Base-by-base conservation (phyloP, 805 yeast species). In the Schwanniomyces polymorphus region DNA sequence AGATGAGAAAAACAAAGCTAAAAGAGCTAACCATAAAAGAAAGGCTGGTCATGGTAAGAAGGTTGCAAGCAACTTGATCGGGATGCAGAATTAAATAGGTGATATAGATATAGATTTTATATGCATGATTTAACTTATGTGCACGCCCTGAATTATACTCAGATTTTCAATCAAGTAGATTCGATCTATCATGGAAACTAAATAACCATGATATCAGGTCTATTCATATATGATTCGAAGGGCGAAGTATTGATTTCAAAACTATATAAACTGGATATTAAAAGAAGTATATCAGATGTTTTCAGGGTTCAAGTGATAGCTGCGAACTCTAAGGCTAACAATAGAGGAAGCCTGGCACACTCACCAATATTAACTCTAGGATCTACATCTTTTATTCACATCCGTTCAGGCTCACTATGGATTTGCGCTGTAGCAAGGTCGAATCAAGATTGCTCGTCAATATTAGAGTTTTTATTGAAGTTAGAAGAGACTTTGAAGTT, bases 291-390 rank as follows among this genome's bases (percentile, higher is more conserved):
- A 17, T 75, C 94, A 14, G 97, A 91, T 56, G 88, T 91, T 27
- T 92, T 92, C 60, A 79, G 97, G n/a, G 85, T 91, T 45, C 97
- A 92, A 61, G 97, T 92, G 25, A 89, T 92, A 37, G 75, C 88
- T 44, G 79, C 85, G 47, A 73, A 45, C 28, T 45, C 60, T 27
- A 59, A 61, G 38, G 44, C 23, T 43, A 47, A 46, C 23, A 33
- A 58, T 38, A 42, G 55, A 41, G 58, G 56, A 23, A 48, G 47
- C 46, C 67, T 64, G 38, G 61, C 58, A 41, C 59, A 71, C 42
- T 70, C 74, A 43, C 78, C 78, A 9, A 70, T 73, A 34, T 69
- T 92, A 38, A 94, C 98, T 0, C 68, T 94, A 38, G 98, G 98
- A 1, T 88, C 96, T 0, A 94, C 98, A 0, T 86, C 97, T 0